A percentile compares a stretch with the other conserved stretches of the same genome.
Conservation (phyloP, 306 rosid species). For the Sphenostylis stenocarpa region DNA sequence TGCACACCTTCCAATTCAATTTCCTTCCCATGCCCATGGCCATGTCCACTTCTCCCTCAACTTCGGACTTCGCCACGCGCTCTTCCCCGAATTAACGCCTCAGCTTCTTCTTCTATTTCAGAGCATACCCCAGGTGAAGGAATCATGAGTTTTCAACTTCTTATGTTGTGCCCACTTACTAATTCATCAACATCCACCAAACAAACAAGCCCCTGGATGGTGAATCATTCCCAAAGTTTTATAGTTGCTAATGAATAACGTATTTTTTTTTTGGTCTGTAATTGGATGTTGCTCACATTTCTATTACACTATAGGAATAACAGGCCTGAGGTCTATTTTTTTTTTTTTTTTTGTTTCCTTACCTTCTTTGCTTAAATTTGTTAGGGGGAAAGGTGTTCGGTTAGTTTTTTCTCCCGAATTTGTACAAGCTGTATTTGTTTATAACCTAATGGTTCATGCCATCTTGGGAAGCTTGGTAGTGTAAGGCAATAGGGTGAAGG, state of each 20-base stretch:
- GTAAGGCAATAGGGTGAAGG: background rate
- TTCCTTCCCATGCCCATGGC: background rate
- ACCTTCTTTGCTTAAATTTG: background rate
- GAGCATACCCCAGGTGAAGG: slow-evolving; percentile 35
- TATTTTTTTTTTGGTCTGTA: background rate
- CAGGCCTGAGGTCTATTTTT: background rate
- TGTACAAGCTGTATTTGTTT: slow-evolving; percentile 2
- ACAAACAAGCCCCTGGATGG: background rate
- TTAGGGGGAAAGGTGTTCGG: background rate
- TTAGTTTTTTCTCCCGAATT: background rate
- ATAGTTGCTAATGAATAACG: background rate
- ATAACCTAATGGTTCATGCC: slow-evolving; percentile 7
- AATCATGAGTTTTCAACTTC: background rate
- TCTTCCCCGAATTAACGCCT: slow-evolving; percentile 27
- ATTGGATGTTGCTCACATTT: background rate
- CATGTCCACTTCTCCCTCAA: background rate
- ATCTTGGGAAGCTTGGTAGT: background rate
- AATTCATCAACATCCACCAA: background rate
- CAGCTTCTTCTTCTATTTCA: slow-evolving; percentile 39
- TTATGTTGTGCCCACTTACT: background rate
- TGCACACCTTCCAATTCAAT: background rate
- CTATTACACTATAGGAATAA: background rate
- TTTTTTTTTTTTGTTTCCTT: background rate
- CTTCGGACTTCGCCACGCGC: background rate
- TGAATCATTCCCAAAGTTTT: background rate